Conservation (phyloP, 1,284 basidiomycete species). For the Papiliotrema nemorosa region DNA sequence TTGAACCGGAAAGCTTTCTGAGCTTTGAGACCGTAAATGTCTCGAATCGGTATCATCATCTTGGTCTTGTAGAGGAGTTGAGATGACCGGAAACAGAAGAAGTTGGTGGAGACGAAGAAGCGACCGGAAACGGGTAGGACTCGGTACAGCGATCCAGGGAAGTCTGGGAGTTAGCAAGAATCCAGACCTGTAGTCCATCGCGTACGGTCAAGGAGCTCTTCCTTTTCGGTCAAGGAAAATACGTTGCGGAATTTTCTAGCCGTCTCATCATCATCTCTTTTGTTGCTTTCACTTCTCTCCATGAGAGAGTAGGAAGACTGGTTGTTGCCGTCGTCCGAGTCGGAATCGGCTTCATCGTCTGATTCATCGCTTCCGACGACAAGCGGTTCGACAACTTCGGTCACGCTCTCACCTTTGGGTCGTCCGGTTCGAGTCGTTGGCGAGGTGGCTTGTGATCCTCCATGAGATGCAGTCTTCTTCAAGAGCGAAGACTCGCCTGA, state of each 20-base stretch:
- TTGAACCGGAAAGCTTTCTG: conserved; percentile 84
- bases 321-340: not conserved
- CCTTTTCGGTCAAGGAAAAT: conserved; percentile 82
- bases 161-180: conserved; percentile 56
- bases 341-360: conserved; percentile 7
- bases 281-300: conserved; percentile 52
- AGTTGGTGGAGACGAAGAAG: conserved; percentile 80
- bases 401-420: conserved; percentile 12
- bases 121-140: conserved; percentile 79
- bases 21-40: conserved; percentile 77
- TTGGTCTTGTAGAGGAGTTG: conserved; percentile 72
- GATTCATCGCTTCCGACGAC: conserved; percentile 10
- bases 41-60: conserved; percentile 91
- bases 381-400: conserved; percentile 24
- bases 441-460: not conserved
- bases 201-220: conserved; percentile 79
- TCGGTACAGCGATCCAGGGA: conserved; percentile 80
- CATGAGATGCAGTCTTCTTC: not conserved
- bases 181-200: too few species aligned
- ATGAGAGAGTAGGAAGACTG: conserved; percentile 60
- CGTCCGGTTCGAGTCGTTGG: conserved; percentile 2
- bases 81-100: conserved; percentile 84
- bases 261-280: conserved; percentile 33
- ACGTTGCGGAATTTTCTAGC: conserved; percentile 60
- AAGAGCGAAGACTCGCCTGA: too few species aligned